A percentile compares a stretch with the other conserved stretches of the same genome.
Evolutionary conservation across 495 filamentous ascomycete species (phyloP).

Genomic region (Tuber borchii): DNA sequence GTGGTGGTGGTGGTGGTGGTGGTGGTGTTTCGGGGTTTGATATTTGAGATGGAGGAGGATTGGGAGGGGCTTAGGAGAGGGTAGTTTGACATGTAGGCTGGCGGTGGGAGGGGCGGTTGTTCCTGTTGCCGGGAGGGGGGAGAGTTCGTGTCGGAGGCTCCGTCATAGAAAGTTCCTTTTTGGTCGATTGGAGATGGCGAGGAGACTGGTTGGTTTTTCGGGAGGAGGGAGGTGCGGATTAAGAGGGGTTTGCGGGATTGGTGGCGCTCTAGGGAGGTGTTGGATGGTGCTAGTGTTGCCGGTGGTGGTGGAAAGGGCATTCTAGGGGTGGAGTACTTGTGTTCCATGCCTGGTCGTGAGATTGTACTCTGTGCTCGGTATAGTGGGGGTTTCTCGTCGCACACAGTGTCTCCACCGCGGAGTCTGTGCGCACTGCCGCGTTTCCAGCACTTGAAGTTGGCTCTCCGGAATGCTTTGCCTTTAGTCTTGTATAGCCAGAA

Average conservation of each 20-base stretch:
- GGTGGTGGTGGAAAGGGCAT: slow-evolving; percentile 33
- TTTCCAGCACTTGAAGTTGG: background rate
- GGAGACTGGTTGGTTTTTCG: background rate
- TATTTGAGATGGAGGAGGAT: slow-evolving; percentile 31
- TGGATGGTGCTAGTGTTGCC: slow-evolving; percentile 12
- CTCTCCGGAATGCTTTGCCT: slow-evolving; percentile 12
- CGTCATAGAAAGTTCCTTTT: background rate
- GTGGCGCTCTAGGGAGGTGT: background rate
- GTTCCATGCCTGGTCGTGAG: background rate
- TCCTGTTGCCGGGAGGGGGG: background rate
- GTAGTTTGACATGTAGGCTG: background rate
- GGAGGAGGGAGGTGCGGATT: slow-evolving; percentile 23
- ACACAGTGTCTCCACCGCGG: background rate
- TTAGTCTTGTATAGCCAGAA: slow-evolving; percentile 22
- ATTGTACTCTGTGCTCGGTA: slow-evolving; percentile 16
- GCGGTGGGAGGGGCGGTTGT: background rate
- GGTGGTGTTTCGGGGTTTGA: background rate
- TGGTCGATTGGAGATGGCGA: background rate
- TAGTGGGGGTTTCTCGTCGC: slow-evolving; percentile 4
- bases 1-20: background rate
- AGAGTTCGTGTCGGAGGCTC: background rate
- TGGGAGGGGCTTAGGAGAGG: slow-evolving; percentile 15
- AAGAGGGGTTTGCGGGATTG: background rate
- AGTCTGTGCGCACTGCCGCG: background rate
- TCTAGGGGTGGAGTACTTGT: background rate